These are phyloP conservation scores for Backusella australiensis DNA, from an alignment of 192 early-diverging fungal genomes.

Conservation along the genomic window DNA sequence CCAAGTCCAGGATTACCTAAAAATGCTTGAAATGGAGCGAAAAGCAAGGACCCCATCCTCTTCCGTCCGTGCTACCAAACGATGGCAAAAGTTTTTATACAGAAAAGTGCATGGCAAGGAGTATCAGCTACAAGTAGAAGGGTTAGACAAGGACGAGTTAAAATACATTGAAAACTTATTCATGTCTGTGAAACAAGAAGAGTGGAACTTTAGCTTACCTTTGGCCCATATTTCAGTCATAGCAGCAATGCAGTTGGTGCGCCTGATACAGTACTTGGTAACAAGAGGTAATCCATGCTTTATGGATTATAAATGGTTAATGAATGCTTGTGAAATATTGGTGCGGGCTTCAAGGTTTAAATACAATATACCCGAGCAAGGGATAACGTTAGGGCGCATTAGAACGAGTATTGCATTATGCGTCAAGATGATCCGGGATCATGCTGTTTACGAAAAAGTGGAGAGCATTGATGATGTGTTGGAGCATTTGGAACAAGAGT, in stretches of 20 bases:
- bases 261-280: neutral
- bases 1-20: neutral
- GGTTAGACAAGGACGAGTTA: neutral
- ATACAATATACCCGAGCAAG: neutral
- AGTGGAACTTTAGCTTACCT: neutral
- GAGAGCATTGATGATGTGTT: neutral
- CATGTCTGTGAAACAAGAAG: neutral
- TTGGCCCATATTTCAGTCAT: neutral
- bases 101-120: neutral
- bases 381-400: neutral
- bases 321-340: neutral
- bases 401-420: neutral
- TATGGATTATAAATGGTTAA: neutral
- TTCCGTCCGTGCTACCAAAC: neutral
- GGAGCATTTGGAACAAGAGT: neutral
- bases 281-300: neutral
- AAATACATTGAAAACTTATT: neutral
- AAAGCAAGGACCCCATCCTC: neutral
- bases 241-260: neutral
- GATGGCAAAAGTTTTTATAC: neutral
- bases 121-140: neutral
- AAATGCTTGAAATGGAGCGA: neutral
- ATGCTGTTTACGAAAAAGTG: neutral
- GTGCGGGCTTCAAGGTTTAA: neutral
- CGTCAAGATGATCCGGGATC: neutral